Percentiles rank a stretch among this genome's conserved stretches.
Evolutionary conservation across 768 basidiomycete genomes (phyloP).

Genomic region (Botryobasidium botryosum): DNA sequence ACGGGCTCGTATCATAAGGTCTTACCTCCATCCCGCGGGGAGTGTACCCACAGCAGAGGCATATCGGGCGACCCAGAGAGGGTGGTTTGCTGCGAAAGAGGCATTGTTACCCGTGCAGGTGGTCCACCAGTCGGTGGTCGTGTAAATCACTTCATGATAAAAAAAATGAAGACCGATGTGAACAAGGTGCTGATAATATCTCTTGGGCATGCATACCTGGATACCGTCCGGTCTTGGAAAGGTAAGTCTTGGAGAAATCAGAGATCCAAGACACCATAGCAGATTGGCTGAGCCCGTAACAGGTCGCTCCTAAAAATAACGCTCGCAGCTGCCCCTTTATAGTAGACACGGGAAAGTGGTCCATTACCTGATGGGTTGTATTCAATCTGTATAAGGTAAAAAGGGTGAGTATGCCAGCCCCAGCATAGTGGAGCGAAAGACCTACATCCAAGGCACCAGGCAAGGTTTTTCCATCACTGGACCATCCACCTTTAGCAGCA

Average conservation of each 20-base stretch:
- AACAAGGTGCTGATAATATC: no score
- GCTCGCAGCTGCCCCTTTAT: not conserved
- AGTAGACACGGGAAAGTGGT: not conserved
- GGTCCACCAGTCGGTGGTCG: constrained; percentile 51
- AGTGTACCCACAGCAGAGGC: constrained; percentile 33
- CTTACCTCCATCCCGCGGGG: constrained; percentile 40
- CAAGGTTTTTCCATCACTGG: not conserved
- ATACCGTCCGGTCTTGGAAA: not conserved
- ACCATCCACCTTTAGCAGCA: no score
- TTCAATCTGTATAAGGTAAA: not conserved
- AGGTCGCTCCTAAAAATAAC: not conserved
- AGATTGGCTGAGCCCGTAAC: not conserved
- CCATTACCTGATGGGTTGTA: not conserved
- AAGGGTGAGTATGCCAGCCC: no score
- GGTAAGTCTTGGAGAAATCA: not conserved
- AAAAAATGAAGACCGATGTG: no score
- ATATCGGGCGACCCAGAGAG: constrained; percentile 45
- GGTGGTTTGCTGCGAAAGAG: constrained; percentile 32
- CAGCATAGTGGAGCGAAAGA: no score
- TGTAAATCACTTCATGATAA: constrained; percentile 53
- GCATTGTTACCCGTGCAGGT: constrained; percentile 44
- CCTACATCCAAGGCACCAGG: no score
- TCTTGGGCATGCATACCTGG: no score
- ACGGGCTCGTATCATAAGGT: not conserved
- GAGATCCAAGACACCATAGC: not conserved